Percentiles rank a stretch among this genome's conserved stretches.
Conservation (phyloP, 176 grass and related monocot genomes). For the Panicum miliaceum region DNA sequence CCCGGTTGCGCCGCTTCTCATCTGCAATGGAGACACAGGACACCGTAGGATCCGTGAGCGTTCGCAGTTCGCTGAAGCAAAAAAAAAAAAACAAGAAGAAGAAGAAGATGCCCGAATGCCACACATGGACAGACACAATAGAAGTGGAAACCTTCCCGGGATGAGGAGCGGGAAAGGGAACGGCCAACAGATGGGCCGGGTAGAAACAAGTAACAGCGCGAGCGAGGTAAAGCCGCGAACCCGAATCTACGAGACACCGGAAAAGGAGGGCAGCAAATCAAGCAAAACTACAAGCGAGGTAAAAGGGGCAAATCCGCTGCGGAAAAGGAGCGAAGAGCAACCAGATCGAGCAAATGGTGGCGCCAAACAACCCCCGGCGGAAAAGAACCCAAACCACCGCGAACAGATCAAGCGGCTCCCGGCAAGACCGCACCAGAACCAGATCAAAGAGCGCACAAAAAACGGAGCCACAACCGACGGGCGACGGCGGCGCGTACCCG, state of each 20-base stretch:
- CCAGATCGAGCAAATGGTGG: slow-evolving; percentile 47
- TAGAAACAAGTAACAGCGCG: not conserved
- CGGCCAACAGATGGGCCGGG: not conserved
- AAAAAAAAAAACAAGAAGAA: not conserved
- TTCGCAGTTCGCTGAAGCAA: not conserved
- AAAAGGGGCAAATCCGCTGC: slow-evolving; percentile 34
- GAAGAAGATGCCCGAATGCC: slow-evolving; percentile 5
- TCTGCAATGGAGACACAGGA: slow-evolving; percentile 41
- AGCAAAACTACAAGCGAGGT: too few relatives aligned
- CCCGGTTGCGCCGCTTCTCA: slow-evolving; percentile 52
- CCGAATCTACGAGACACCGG: slow-evolving; percentile 2
- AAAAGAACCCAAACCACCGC: not conserved
- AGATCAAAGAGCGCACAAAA: not conserved
- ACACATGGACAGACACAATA: not conserved
- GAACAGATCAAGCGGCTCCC: slow-evolving; percentile 37
- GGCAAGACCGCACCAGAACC: slow-evolving; percentile 11
- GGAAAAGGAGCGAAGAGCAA: not conserved
- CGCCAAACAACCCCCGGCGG: not conserved
- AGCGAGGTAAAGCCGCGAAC: not conserved
- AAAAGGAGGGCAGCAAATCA: slow-evolving; percentile 15
- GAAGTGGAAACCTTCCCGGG: not conserved
- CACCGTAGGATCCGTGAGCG: slow-evolving; percentile 20
- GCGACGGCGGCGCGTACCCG: slow-evolving; percentile 36
- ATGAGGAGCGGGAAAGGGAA: not conserved
- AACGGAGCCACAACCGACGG: not conserved